Evolutionary conservation across 495 filamentous ascomycete genomes (phyloP), one percentile per base, ranked within the genome.

Genomic region (Amorphotheca resinae): DNA sequence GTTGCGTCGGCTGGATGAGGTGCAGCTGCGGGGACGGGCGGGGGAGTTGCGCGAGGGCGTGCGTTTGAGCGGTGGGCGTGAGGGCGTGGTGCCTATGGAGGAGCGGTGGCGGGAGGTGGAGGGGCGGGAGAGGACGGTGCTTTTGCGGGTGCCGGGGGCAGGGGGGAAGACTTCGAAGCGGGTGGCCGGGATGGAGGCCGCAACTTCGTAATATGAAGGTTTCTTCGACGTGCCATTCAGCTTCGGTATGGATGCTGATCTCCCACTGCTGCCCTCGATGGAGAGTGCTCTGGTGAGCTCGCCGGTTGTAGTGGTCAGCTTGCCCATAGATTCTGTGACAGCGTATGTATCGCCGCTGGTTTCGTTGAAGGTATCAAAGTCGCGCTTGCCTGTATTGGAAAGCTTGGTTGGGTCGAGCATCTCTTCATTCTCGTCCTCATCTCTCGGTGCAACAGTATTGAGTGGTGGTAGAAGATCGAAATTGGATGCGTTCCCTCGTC

Each of bases 81-180:
- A 23, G 9, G 48, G 37, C 12, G 45, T 33, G 25, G 25, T 5
- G 5, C 18, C 8, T 12, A 26, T 9, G 4, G 44, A 33, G 11
- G 45, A 43, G 35, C 35, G 44, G 5, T 34, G 48, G 25, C 46
- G 47, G 8, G 50, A 31, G 21, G 36, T 1, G 7, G 4, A 1
- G 16, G 46, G 38, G 33, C 50, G 45, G 18, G 49, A 48, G 3
- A 22, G 37, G 17, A 41, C 20, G 11, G 49, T 30, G n/a, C 46
- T 56, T 47, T 37, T 54, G 28, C 56, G 56, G 2, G 59, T 44
- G 14, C 50, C 54, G 6, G 76, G 80, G n/a, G 87, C 65, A 2
- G 82, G 81, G 28, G 87, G 87, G 54, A 82, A 89, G 35, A 93
- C 76, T 53, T 93, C 82, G 59, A 91, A 95, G 45, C 87, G 72